Evolutionary conservation across 306 rosid species (phyloP).

Genomic region (Glycyrrhiza uralensis): DNA sequence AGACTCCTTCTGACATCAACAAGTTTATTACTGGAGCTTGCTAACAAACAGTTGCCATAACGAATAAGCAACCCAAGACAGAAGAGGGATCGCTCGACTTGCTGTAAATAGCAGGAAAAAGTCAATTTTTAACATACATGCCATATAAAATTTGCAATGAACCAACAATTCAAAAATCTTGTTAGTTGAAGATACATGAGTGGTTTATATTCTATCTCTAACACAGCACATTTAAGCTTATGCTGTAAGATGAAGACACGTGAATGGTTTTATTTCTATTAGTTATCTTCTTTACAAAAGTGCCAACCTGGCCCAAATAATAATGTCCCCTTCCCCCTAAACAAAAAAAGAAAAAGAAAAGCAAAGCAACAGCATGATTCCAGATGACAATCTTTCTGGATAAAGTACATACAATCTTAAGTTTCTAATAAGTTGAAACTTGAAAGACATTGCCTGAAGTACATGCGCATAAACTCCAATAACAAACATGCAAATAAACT

Average conservation of each 20-base stretch:
- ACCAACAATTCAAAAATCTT: background rate
- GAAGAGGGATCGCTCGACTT: conserved; percentile 85
- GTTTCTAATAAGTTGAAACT: background rate
- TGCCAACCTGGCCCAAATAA: too few species aligned
- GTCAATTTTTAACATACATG: conserved; percentile 13
- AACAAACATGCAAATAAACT: background rate
- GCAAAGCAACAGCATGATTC: background rate
- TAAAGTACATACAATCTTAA: background rate
- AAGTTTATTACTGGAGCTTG: conserved; percentile 45
- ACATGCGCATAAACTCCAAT: background rate
- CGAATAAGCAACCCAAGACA: conserved; percentile 93
- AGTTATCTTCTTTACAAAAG: background rate
- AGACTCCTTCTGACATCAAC: conserved; percentile 57
- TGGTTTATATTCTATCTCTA: background rate
- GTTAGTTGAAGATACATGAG: background rate
- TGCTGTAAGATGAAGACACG: background rate
- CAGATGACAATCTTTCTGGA: background rate
- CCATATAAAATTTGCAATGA: background rate
- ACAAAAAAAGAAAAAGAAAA: background rate
- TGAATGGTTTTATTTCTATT: background rate
- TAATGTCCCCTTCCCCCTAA: background rate
- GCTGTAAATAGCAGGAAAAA: conserved; percentile 52
- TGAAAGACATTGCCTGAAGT: background rate
- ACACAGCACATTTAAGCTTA: background rate
- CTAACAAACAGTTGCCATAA: conserved; percentile 68